Evolutionary conservation across 2,329 filamentous ascomycete species (phyloP).

Genomic region (Aspergillus felis): DNA sequence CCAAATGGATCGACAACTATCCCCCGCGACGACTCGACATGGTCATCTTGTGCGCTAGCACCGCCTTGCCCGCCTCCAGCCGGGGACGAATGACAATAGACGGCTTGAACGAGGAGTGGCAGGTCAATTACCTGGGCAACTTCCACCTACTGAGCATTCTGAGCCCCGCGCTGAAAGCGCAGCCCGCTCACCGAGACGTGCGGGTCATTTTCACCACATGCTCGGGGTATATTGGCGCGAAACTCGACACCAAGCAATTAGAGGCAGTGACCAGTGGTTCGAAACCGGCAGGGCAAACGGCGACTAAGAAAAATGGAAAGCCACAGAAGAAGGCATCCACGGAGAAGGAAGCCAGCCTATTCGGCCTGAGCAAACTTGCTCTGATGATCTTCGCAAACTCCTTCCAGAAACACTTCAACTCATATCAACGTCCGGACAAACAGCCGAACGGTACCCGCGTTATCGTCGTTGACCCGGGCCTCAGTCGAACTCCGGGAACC

Average conservation of each 20-base stretch:
- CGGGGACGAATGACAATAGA: constrained; percentile 63
- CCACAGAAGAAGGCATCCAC: constrained; percentile 34
- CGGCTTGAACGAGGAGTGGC: constrained; percentile 85
- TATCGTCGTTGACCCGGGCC: constrained; percentile 81
- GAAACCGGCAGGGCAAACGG: background rate
- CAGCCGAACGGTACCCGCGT: constrained; percentile 79
- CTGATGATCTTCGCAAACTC: constrained; percentile 84
- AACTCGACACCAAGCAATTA: constrained; percentile 49
- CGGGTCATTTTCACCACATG: constrained; percentile 83
- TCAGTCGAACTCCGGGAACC: constrained; percentile 79
- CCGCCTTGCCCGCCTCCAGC: constrained; percentile 55
- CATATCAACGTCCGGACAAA: constrained; percentile 78
- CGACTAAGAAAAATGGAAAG: background rate
- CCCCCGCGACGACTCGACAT: constrained; percentile 86
- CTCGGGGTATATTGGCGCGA: constrained; percentile 77
- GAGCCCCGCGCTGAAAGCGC: constrained; percentile 81
- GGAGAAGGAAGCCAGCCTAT: constrained; percentile 43
- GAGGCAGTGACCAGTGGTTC: background rate
- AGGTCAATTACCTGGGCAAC: constrained; percentile 91
- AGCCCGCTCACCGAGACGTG: constrained; percentile 91
- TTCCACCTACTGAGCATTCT: constrained; percentile 92
- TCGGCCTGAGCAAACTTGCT: constrained; percentile 65
- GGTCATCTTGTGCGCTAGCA: constrained; percentile 81
- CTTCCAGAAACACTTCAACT: constrained; percentile 86
- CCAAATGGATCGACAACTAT: constrained; percentile 95